Base-by-base conservation (phyloP, 23 red algal genomes). In the Chondrus crispus region DNA sequence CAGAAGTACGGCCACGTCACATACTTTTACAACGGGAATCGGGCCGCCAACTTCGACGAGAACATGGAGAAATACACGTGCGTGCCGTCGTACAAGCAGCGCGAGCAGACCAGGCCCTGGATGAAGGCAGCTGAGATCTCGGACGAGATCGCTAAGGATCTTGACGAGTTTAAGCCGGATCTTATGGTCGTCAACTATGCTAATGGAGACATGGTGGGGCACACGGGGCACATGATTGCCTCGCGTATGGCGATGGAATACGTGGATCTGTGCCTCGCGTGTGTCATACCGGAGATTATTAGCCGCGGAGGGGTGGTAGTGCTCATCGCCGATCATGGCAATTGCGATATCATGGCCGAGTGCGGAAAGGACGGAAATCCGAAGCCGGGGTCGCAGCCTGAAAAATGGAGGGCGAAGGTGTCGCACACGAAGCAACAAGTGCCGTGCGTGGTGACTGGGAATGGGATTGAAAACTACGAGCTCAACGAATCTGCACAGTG, bases 1-100 rank as follows among this genome's bases (percentile, higher is more conserved):
- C 91, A 98, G 62, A 98, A 98, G 71, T 98, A 93, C 54, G 96
- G 91, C 39, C 96, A 98, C 68, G 96, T 98, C 1, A 98, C 96
- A 7, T 98, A 94, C 85, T 98, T 98, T 73, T 98, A 74, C 87
- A 98, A 98, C 41, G 96, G 96, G 13, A 94, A 94, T 80, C 84
- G 91, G 68, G 92, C 91, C 51, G 78, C 92, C 47, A 91, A 93
- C 40, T 98, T 95, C 89, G 88, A 98, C 76, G 73, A 91, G 71
- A 54, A 88, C 9, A 82, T 73, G 39, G 96, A 98, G 57, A 81
- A 91, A 36, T 92, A 94, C 84, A 41, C 75, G 30, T 92, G 90
- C 50, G 85, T 98, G 62, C 93, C 93, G 44, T 93, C 93, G 10
- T 93, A 88, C 68, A 91, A 81, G 64, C 85, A 87, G 40, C 89